Evolutionary conservation across 805 yeast genomes (phyloP), one percentile per base, ranked within the genome.

Genomic region (Candida ortonii): DNA sequence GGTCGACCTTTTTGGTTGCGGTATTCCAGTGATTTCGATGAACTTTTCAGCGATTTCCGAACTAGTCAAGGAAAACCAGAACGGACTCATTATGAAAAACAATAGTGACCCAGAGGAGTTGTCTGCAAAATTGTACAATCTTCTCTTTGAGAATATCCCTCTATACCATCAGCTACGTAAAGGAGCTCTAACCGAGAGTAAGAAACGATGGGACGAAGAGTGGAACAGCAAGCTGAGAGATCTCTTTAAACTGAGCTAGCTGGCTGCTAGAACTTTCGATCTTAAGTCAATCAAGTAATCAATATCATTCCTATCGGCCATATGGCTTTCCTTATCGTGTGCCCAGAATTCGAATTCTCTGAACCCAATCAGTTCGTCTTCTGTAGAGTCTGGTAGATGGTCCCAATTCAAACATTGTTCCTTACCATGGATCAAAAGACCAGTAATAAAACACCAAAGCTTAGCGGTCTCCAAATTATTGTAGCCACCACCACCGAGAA

Each of bases 1-100:
- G 22, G 81, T 90, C 5, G 99, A 93, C 53, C 78, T 90, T 73
- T 89, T 90, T 66, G 98, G 98, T 0, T 84, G 93, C 44, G 97
- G 97, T 0, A 65, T 93, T 9, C 99, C 98, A 1, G 97, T 88
- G 0, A 66, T 89, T 3, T 76, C 96, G 0, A 65, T 89, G 38
- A 65, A 70, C 22, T 93, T 86, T 55, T 77, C 82, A 0, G 90
- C 95, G 2, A 70, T 90, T 10, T 65, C 67, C 6, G 98, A 93
- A 55, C 64, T 93, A 27, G 90, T 93, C 1, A 65, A 71, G 28
- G 73, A 80, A 30, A 73, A 73, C 2, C 65, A 61, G 1, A 88
- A 89, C 53, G 99, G 99, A 1, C 47, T 82, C 23, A 57, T 72
- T 11, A 73, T 83, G 46, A 34, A 39, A 15, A 43, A 55, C 12